Evolutionary conservation across 495 filamentous ascomycete species (phyloP).

Genomic region (Hypoxylon intermedium): DNA sequence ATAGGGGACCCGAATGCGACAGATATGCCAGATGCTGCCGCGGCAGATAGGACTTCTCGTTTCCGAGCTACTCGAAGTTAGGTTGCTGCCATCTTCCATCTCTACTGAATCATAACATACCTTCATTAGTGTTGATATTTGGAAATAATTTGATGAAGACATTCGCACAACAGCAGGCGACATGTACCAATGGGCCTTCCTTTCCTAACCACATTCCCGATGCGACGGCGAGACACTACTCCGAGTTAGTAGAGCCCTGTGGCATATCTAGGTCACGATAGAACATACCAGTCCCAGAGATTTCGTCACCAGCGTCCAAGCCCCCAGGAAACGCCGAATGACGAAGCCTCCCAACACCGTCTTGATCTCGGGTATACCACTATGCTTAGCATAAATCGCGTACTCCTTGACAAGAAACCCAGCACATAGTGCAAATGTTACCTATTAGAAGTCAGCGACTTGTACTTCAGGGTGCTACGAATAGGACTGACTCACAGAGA

Average conservation of each 20-base stretch:
- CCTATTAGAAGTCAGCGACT: slow-evolving; percentile 53
- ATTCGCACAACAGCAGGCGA: slow-evolving; percentile 97
- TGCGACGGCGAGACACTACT: slow-evolving; percentile 86
- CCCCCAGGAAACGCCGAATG: slow-evolving; percentile 86
- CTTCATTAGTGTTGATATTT: slow-evolving; percentile 87
- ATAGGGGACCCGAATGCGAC: slow-evolving; percentile 98
- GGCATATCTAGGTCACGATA: neutral
- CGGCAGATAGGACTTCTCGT: slow-evolving; percentile 92
- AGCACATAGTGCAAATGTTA: slow-evolving; percentile 80
- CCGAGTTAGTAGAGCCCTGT: slow-evolving; percentile 33
- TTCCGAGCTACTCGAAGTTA: slow-evolving; percentile 72
- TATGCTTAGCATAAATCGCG: slow-evolving; percentile 89
- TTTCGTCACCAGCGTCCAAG: slow-evolving; percentile 93
- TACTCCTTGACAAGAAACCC: slow-evolving; percentile 82
- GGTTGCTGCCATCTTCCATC: slow-evolving; percentile 1
- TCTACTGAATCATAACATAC: slow-evolving; percentile 48
- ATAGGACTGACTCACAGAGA: slow-evolving; percentile 72
- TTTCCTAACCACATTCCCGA: slow-evolving; percentile 99
- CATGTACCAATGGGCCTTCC: slow-evolving; percentile 95
- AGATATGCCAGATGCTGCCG: slow-evolving; percentile 92
- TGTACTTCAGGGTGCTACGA: neutral
- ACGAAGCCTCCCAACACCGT: slow-evolving; percentile 95
- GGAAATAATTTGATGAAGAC: slow-evolving; percentile 91
- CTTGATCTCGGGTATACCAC: slow-evolving; percentile 98
- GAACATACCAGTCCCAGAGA: slow-evolving; percentile 82